Conservation (phyloP, 768 basidiomycete species). For the Russula compacta region DNA sequence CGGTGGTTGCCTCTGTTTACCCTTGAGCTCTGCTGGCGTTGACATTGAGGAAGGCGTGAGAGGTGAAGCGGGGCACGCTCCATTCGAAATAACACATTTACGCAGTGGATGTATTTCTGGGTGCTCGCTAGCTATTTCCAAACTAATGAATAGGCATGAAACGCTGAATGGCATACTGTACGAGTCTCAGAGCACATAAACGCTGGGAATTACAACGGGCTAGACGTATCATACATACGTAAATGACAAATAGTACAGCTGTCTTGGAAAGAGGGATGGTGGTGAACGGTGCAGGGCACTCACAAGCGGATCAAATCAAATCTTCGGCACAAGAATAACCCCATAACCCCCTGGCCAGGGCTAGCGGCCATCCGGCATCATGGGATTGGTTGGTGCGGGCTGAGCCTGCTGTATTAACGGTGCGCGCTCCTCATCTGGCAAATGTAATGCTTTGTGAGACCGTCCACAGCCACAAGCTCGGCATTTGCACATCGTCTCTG, state of each 20-base stretch:
- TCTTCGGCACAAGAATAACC: no score
- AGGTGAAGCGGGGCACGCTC: no score
- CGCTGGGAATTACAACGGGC: neutral
- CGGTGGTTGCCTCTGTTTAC: conserved; percentile 23
- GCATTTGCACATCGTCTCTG: conserved; percentile 5
- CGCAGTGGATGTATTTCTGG: no score
- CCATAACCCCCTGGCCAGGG: neutral
- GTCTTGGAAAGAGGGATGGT: neutral
- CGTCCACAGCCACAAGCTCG: neutral
- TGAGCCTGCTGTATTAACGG: conserved; percentile 11
- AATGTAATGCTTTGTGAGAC: neutral
- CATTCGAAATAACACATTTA: no score
- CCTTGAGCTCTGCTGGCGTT: neutral
- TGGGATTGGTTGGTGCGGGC: neutral
- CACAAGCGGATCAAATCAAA: no score
- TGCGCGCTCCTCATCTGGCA: neutral
- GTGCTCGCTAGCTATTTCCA: no score
- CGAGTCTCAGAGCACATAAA: neutral
- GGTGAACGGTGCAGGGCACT: neutral
- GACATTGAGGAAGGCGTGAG: neutral
- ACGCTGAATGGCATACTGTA: no score
- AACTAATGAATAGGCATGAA: no score
- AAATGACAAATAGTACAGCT: neutral
- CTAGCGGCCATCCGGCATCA: neutral
- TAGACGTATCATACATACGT: neutral